These are phyloP conservation scores for Chlorencoelia australis DNA, from an alignment of 2,329 filamentous ascomycete genomes.

Conservation along the genomic window DNA sequence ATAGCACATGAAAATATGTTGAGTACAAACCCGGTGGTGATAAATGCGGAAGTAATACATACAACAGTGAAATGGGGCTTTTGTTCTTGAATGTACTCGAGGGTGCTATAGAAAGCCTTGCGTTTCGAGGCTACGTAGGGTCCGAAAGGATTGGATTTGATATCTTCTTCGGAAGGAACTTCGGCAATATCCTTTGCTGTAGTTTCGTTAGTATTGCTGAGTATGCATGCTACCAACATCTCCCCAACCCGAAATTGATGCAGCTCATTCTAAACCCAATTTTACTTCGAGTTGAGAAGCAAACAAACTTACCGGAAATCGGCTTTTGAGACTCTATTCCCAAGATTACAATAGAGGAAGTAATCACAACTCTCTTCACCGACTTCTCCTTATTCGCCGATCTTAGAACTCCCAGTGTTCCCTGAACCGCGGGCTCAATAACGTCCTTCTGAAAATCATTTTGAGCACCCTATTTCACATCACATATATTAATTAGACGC, in stretches of 20 bases:
- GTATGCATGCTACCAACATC: too few species aligned
- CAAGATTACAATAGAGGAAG: slow-evolving; percentile 21
- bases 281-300: too few species aligned
- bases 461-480: too few species aligned
- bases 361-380: slow-evolving; percentile 21
- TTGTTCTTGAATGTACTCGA: neutral
- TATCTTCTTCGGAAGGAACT: neutral
- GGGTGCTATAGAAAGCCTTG: neutral
- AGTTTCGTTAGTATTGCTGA: too few species aligned
- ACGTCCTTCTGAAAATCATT: too few species aligned
- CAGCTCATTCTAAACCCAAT: too few species aligned
- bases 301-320: too few species aligned
- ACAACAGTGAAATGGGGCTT: slow-evolving; percentile 7
- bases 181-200: neutral
- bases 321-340: neutral
- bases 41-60: too few species aligned
- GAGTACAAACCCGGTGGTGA: too few species aligned
- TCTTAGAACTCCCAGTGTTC: neutral
- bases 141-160: neutral
- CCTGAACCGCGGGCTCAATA: slow-evolving; percentile 4
- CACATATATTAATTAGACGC: too few species aligned
- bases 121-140: neutral
- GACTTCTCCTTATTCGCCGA: slow-evolving; percentile 12
- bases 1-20: too few species aligned
- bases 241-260: too few species aligned